These are phyloP conservation scores for Diaporthe ampelina DNA, from an alignment of 2,329 filamentous ascomycete genomes.

Conservation along the genomic window DNA sequence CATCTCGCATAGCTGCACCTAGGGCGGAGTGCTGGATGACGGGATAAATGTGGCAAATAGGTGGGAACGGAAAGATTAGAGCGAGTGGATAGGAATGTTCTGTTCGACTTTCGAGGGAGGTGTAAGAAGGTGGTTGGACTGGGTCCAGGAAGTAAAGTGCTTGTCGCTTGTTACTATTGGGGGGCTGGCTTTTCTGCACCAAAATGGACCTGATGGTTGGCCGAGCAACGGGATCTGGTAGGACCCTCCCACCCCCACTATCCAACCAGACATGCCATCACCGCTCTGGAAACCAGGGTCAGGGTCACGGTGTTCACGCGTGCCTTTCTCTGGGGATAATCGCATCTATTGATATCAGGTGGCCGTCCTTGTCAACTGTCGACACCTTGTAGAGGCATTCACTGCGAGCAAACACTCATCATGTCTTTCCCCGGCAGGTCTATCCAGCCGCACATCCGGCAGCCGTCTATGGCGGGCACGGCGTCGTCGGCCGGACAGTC, in stretches of 20 bases:
- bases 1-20: constrained; percentile 67
- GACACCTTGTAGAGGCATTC: background rate
- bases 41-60: constrained; percentile 20
- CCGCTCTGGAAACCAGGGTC: constrained; percentile 17
- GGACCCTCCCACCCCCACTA: background rate
- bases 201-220: constrained; percentile 18
- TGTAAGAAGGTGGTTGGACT: constrained; percentile 26
- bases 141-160: constrained; percentile 28
- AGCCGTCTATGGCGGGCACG: constrained; percentile 64
- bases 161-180: constrained; percentile 20
- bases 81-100: constrained; percentile 32
- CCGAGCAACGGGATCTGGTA: constrained; percentile 1
- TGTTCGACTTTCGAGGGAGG: constrained; percentile 32
- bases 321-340: background rate
- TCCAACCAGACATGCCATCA: constrained; percentile 14
- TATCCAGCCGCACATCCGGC: constrained; percentile 75
- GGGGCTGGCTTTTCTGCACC: constrained; percentile 35
- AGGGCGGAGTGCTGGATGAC: constrained; percentile 9
- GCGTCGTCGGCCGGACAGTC: constrained; percentile 70
- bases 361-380: background rate
- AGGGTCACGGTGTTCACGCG: background rate
- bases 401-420: constrained; percentile 36
- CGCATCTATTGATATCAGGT: background rate
- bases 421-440: constrained; percentile 71
- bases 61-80: background rate